Evolutionary conservation across 495 filamentous ascomycete genomes (phyloP).

Genomic region (Podospora pseudoanserina): DNA sequence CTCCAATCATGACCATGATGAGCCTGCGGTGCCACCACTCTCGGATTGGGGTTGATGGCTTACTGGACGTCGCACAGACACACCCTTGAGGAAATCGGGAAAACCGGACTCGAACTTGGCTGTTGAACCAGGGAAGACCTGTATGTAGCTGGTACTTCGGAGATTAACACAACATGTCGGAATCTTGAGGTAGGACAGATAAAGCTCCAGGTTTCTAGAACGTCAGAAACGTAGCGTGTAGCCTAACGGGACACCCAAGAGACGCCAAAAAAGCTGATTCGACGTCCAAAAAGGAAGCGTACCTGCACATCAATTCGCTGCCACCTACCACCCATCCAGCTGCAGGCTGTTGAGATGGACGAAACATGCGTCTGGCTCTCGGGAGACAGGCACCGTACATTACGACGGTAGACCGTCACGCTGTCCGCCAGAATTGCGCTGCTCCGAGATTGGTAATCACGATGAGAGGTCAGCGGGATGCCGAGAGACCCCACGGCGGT

Average conservation of each 20-base stretch:
- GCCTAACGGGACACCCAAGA: conserved; percentile 6
- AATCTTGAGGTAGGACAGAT: neutral
- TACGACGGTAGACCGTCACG: neutral
- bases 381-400: neutral
- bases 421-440: conserved; percentile 1
- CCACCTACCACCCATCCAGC: neutral
- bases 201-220: conserved; percentile 2
- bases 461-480: neutral
- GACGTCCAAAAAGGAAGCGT: conserved; percentile 25
- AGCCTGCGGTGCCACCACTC: neutral
- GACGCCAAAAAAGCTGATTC: conserved; percentile 4
- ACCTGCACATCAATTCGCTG: conserved; percentile 23
- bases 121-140: neutral
- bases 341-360: conserved; percentile 14
- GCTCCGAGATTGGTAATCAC: conserved; percentile 6
- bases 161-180: conserved; percentile 4
- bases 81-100: neutral
- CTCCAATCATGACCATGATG: neutral
- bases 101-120: neutral
- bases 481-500: too few relatives aligned
- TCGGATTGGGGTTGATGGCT: neutral
- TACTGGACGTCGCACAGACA: neutral
- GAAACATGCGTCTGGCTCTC: neutral
- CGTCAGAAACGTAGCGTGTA: conserved; percentile 4
- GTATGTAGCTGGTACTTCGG: neutral